phyloP scores from a whole-genome alignment of 495 filamentous ascomycete genomes.

The Aspergillus bertholletiae region DNA sequence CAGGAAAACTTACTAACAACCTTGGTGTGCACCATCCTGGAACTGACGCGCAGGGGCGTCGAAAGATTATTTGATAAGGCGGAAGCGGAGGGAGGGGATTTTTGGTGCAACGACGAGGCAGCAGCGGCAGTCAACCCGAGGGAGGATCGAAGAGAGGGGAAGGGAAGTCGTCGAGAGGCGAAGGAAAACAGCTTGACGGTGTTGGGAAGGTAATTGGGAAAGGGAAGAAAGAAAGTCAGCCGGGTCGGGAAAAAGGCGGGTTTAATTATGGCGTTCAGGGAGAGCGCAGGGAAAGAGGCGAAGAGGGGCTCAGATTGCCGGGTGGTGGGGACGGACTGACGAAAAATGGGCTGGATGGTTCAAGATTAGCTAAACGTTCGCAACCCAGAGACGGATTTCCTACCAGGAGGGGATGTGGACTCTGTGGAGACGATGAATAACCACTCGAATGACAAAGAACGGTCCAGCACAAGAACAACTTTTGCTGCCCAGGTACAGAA shows the following conservation, averaged over 20 bases:
- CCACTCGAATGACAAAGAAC: background rate
- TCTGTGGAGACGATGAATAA: background rate
- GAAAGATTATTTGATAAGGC: conserved; percentile 31
- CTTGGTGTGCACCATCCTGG: conserved; percentile 73
- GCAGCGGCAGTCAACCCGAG: conserved; percentile 58
- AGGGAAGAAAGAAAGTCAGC: conserved; percentile 14
- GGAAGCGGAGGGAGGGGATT: conserved; percentile 42
- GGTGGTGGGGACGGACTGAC: conserved; percentile 2
- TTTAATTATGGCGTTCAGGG: conserved; percentile 13
- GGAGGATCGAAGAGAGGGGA: conserved; percentile 59
- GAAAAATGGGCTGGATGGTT: conserved; percentile 11
- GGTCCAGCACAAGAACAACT: background rate
- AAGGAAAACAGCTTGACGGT: conserved; percentile 83
- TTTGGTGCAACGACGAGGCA: conserved; percentile 60
- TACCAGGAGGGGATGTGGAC: background rate
- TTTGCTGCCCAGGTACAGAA: background rate
- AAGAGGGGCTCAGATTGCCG: conserved; percentile 5
- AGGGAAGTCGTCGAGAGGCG: conserved; percentile 60
- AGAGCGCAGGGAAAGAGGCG: conserved; percentile 18
- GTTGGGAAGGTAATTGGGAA: conserved; percentile 3
- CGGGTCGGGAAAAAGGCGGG: conserved; percentile 4
- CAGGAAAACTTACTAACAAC: conserved; percentile 62
- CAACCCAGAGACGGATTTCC: background rate
- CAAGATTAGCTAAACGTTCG: conserved; percentile 17
- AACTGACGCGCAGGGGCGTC: conserved; percentile 43